These are phyloP conservation scores for Fusarium nisikadoi DNA, from an alignment of 2,329 filamentous ascomycete species.

Conservation along the genomic window DNA sequence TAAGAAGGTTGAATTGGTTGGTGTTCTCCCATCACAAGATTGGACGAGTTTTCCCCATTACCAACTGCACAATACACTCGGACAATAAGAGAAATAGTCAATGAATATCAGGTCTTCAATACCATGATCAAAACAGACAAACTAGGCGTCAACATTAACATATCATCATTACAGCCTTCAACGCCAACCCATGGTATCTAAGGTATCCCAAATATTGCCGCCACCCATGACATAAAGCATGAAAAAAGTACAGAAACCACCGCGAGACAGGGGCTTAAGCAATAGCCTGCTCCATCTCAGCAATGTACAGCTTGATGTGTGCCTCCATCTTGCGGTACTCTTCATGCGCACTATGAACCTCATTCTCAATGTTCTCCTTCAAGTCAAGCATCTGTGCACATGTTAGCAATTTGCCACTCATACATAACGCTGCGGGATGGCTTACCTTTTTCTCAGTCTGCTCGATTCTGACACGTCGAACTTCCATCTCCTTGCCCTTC, in stretches of 20 bases:
- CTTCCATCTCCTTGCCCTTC: constrained; percentile 92
- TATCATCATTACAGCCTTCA: constrained; percentile 41
- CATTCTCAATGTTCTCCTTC: constrained; percentile 96
- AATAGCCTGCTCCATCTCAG: constrained; percentile 96
- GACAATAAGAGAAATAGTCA: not conserved
- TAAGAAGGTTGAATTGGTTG: not conserved
- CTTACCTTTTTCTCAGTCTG: constrained; percentile 97
- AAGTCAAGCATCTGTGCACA: constrained; percentile 88
- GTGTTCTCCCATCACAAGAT: not conserved
- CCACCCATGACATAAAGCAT: constrained; percentile 25
- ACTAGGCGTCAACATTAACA: constrained; percentile 18
- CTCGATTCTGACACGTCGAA: constrained; percentile 90
- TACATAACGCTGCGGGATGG: not conserved
- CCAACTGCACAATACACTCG: not conserved
- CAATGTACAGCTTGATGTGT: constrained; percentile 97
- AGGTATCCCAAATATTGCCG: constrained; percentile 30
- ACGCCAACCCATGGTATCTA: constrained; percentile 56
- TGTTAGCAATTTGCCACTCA: constrained; percentile 34
- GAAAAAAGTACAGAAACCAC: constrained; percentile 2
- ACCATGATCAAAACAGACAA: constrained; percentile 16
- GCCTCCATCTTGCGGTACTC: constrained; percentile 98
- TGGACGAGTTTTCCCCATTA: not conserved
- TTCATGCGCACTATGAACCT: constrained; percentile 88
- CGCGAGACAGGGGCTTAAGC: constrained; percentile 33
- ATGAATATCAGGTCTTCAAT: constrained; percentile 12